These are phyloP conservation scores for Hygrophoropsis aurantiaca DNA, from an alignment of 768 basidiomycete genomes.

Conservation along the genomic window DNA sequence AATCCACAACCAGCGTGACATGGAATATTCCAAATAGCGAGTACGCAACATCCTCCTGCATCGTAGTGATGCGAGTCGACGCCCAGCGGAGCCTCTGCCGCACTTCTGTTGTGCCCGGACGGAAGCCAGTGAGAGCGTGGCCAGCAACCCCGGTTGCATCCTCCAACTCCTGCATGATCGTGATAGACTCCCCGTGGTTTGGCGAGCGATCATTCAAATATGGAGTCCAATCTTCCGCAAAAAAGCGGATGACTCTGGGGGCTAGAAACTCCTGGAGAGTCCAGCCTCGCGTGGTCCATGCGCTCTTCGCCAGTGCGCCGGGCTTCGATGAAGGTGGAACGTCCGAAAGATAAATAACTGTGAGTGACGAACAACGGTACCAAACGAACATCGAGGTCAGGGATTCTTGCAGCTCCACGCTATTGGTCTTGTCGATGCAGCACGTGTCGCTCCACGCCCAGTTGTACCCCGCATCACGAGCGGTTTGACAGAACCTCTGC, in stretches of 20 bases:
- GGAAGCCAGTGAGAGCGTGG: conserved; percentile 1
- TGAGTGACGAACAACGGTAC: conserved; percentile 27
- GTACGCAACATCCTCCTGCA: conserved; percentile 23
- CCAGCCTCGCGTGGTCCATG: conserved; percentile 25
- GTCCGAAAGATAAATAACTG: conserved; percentile 32
- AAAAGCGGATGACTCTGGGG: conserved; percentile 19
- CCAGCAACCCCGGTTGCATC: conserved; percentile 12
- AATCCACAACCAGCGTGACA: conserved; percentile 13
- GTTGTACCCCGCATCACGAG: too few relatives aligned
- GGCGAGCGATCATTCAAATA: too few relatives aligned
- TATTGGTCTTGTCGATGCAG: too few relatives aligned
- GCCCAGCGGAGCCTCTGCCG: conserved; percentile 22
- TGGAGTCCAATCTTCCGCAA: conserved; percentile 19
- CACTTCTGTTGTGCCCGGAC: too few relatives aligned
- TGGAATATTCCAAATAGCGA: conserved; percentile 23
- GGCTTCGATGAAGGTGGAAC: conserved; percentile 26
- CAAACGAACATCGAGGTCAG: conserved; percentile 35
- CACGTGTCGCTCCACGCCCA: too few relatives aligned
- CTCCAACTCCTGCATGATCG: conserved; percentile 15
- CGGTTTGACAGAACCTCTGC: too few relatives aligned
- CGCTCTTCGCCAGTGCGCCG: conserved; percentile 7
- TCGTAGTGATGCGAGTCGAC: conserved; percentile 15
- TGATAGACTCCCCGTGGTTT: conserved; percentile 10
- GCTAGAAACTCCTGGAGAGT: too few relatives aligned
- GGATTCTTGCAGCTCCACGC: too few relatives aligned